Conservation (phyloP, 805 yeast genomes). For the Teunomyces gatunensis region DNA sequence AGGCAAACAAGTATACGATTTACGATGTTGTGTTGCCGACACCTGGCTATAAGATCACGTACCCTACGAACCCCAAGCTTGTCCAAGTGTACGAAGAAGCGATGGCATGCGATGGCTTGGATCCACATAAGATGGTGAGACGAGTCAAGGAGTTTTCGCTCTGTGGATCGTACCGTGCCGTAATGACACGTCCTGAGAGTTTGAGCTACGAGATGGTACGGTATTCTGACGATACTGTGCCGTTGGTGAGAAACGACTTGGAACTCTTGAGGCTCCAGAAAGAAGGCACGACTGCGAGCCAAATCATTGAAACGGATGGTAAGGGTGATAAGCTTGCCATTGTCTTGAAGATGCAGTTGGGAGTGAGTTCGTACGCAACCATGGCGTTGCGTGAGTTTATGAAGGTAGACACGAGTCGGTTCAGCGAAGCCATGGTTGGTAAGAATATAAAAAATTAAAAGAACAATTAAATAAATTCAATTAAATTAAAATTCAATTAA, state of each 20-base stretch:
- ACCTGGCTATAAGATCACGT: slow-evolving; percentile 90
- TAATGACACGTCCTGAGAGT: slow-evolving; percentile 63
- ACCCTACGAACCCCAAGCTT: slow-evolving; percentile 68
- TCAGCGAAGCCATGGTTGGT: slow-evolving; percentile 16
- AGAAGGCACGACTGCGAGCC: slow-evolving; percentile 24
- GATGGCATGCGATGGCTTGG: slow-evolving; percentile 80
- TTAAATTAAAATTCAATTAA: too few species aligned
- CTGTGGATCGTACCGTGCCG: slow-evolving; percentile 82
- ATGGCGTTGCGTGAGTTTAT: slow-evolving; percentile 94
- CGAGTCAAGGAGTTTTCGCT: slow-evolving; percentile 85
- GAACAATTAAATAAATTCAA: neutral
- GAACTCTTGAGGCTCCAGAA: slow-evolving; percentile 36
- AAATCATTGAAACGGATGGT: slow-evolving; percentile 7
- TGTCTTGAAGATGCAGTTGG: slow-evolving; percentile 71
- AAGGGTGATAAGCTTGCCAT: slow-evolving; percentile 59
- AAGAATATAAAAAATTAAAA: neutral
- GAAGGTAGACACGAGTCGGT: slow-evolving; percentile 64
- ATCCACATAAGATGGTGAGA: slow-evolving; percentile 82
- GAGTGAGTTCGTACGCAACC: slow-evolving; percentile 91
- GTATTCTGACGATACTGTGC: slow-evolving; percentile 64
- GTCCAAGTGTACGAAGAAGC: slow-evolving; percentile 60
- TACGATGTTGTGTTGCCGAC: slow-evolving; percentile 91
- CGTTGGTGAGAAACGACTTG: slow-evolving; percentile 76
- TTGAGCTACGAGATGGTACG: slow-evolving; percentile 61
- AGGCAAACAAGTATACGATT: slow-evolving; percentile 55